Evolutionary conservation across 2,329 filamentous ascomycete genomes (phyloP), one percentile per base, ranked within the genome.

Genomic region (Byssoonygena ceratinophila): DNA sequence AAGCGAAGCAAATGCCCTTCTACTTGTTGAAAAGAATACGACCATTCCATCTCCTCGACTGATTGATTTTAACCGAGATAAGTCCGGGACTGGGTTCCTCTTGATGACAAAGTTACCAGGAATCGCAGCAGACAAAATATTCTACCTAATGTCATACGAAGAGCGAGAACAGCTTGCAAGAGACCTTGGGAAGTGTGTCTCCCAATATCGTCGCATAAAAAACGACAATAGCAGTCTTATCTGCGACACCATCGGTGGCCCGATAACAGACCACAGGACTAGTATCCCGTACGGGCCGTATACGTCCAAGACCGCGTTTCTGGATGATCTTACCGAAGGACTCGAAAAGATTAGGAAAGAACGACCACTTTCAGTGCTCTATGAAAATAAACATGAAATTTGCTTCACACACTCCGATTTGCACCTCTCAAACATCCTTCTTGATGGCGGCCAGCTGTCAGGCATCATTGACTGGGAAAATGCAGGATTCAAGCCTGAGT

Each of bases 341-440:
- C 46, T 48, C 12, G 32, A 48, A 4, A 16, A 46, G 12, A 12
- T 40, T 16, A 45, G 40, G 20, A 36, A 29, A 11, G 6, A 50
- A 16, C 39, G 3, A 1, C 51, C 52, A 8, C 31, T 57, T 45
- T 46, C 27, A 22, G 11, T 23, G 7, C 16, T 56, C 4, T 56
- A 56, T 29, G 34, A 54, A 20, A 54, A 53, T 16, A 7, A 51
- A 4, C 50, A 58, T 40, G 27, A 48, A 4, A 50, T 54, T 22
- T 51, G 39, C 37, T 58, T 58, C 34, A 58, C 52, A 4, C 56
- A 56, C 27, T 52, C 51, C 4, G 56, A 58, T 46, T 34, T 58
- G 22, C 51, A 54, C 36, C 31, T 50, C 23, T 46, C 56, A 2
- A 58, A 58, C 36, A 22, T 55, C 7, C 31, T 55, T 14, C 16